Evolutionary conservation across 2,329 filamentous ascomycete genomes (phyloP).

Genomic region (Cladosporium phlei): DNA sequence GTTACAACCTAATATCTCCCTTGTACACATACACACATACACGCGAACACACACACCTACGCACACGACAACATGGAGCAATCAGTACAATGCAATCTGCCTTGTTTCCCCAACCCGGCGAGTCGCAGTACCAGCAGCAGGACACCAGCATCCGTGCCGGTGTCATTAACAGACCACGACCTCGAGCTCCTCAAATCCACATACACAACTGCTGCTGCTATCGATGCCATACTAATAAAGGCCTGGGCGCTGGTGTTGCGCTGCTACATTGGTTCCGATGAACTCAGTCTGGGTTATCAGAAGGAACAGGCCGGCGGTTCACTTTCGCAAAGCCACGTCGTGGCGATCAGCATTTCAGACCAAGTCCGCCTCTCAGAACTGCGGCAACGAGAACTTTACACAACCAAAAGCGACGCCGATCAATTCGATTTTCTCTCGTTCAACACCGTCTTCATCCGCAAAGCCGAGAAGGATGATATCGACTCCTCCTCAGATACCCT

Average conservation of each 20-base stretch:
- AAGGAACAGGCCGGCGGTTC: not conserved
- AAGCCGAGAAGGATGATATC: conserved; percentile 9
- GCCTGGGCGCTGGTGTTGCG: conserved; percentile 8
- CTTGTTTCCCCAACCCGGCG: conserved; percentile 6
- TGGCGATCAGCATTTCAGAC: conserved; percentile 3
- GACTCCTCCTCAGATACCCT: conserved; percentile 4
- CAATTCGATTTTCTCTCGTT: conserved; percentile 5
- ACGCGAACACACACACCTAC: too few relatives aligned
- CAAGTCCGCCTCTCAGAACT: conserved; percentile 1
- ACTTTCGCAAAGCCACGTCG: not conserved
- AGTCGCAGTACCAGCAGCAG: conserved; percentile 1
- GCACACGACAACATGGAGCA: conserved; percentile 6
- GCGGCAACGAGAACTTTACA: conserved; percentile 4
- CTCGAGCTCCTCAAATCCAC: conserved; percentile 7
- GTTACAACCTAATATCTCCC: not conserved
- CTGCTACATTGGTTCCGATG: conserved; percentile 10
- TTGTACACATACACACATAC: too few relatives aligned
- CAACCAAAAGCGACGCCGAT: not conserved
- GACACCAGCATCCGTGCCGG: conserved; percentile 6
- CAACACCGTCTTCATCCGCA: conserved; percentile 10
- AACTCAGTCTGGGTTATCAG: not conserved
- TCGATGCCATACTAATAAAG: conserved; percentile 8
- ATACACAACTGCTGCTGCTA: conserved; percentile 3
- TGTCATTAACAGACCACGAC: conserved; percentile 9
- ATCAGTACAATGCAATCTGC: conserved; percentile 9